These are phyloP conservation scores for Annulohypoxylon stygium DNA, from an alignment of 495 filamentous ascomycete species.

Conservation along the genomic window DNA sequence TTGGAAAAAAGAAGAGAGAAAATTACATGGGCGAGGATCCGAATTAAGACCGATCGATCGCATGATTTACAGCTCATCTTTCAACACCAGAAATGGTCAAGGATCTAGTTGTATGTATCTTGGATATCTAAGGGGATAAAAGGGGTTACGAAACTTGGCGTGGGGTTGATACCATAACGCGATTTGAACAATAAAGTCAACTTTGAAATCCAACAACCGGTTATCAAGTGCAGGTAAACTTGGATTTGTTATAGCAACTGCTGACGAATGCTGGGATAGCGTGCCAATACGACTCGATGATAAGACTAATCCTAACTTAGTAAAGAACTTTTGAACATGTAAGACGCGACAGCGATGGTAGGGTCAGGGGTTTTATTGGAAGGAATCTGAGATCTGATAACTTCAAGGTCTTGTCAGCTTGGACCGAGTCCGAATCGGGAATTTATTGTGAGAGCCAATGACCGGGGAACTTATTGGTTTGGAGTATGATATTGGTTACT, in stretches of 20 bases:
- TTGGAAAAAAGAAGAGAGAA: slow-evolving; percentile 37
- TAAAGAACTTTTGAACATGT: not conserved
- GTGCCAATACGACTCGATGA: not conserved
- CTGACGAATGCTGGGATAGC: not conserved
- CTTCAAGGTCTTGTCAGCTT: not conserved
- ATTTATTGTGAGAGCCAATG: not conserved
- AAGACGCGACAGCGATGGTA: not conserved
- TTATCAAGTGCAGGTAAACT: not conserved
- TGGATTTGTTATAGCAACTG: slow-evolving; percentile 6
- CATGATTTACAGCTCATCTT: not conserved
- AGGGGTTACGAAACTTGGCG: not conserved
- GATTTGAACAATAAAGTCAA: not conserved
- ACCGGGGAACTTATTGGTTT: not conserved
- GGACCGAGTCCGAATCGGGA: not conserved
- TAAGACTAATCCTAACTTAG: slow-evolving; percentile 3
- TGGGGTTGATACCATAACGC: not conserved
- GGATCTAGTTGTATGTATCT: not conserved
- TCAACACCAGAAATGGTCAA: not conserved
- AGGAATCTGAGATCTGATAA: not conserved
- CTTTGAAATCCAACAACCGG: not conserved
- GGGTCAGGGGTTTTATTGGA: not conserved
- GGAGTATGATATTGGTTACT: not conserved
- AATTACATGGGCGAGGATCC: slow-evolving; percentile 45
- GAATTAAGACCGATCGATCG: slow-evolving; percentile 31
- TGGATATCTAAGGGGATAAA: not conserved